Evolutionary conservation across 139 green algal genomes (phyloP), one percentile per base, ranked within the genome.

Genomic region (Micractinium sp.): DNA sequence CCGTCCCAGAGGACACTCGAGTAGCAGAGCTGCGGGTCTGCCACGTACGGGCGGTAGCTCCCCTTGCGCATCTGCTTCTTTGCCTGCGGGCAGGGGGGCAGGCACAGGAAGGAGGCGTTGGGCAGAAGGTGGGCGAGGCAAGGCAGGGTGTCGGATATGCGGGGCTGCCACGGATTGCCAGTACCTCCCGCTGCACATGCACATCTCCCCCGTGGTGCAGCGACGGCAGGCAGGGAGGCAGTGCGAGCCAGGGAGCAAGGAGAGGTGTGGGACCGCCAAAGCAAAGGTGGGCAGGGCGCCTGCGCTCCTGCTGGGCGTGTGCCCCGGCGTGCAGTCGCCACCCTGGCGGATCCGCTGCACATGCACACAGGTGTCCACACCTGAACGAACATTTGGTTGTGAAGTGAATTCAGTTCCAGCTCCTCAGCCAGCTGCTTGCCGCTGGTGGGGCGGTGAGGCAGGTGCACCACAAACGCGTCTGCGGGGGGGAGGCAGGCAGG

Each of bases 401-500:
- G 41, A 12, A 23, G 29, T 29, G 31, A 2, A 19, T 78, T 41
- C 0, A 78, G n/a, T 0, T 31, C 71, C 31, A 38, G n/a, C n/a
- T 33, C 9, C 31, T 12, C 29, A n/a, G 71, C n/a, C n/a, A 38
- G 71, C 12, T n/a, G 27, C 71, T 78, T 78, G 29, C 29, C 31
- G 71, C 29, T n/a, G 71, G 71, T 35, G 31, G 71, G 31, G 29
- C 18, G 18, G 71, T 78, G 71, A 1, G 71, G 71, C 71, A 38
- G n/a, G 71, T 78, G 71, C n/a, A 78, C n/a, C 71, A 78, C 71
- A 39, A 41, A 78, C 27, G 71, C 71, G 71, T 39, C 71, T 78
- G 71, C 12, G 31, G 69, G 20, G 27, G 69, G 27, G 63, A 2
- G 2, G 63, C 63, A 71, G 63, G 63, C 47, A 56, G 47, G 47